Conservation (phyloP, 176 grass and related monocot genomes). For the Zea luxurians region DNA sequence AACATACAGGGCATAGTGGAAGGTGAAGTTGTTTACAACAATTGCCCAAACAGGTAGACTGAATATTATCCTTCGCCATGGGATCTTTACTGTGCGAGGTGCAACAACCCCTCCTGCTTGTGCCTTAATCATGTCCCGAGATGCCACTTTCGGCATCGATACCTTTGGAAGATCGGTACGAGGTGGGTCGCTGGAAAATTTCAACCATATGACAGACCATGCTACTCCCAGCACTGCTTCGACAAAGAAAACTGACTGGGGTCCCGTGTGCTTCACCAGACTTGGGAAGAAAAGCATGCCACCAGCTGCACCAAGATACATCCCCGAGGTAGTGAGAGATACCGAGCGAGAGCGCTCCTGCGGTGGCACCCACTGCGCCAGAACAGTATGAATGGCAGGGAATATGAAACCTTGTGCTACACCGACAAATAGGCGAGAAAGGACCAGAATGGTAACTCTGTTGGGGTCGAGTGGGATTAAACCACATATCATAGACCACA, state of each 20-base stretch:
- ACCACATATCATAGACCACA: slow-evolving; percentile 78
- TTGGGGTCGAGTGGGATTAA: slow-evolving; percentile 68
- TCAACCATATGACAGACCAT: slow-evolving; percentile 78
- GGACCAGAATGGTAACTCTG: slow-evolving; percentile 41
- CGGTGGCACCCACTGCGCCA: slow-evolving; percentile 81
- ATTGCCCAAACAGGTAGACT: slow-evolving; percentile 80
- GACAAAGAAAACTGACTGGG: slow-evolving; percentile 62
- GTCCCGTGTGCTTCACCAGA: slow-evolving; percentile 64
- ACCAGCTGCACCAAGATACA: slow-evolving; percentile 82
- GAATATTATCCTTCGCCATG: slow-evolving; percentile 75
- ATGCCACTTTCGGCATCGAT: slow-evolving; percentile 44
- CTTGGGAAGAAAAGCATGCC: slow-evolving; percentile 71
- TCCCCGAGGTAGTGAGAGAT: slow-evolving; percentile 78
- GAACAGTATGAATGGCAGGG: slow-evolving; percentile 79
- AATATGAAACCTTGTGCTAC: slow-evolving; percentile 84
- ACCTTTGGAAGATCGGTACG: slow-evolving; percentile 54
- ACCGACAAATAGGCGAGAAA: slow-evolving; percentile 73
- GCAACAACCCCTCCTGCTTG: slow-evolving; percentile 39
- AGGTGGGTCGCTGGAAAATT: slow-evolving; percentile 64
- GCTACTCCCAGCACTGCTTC: slow-evolving; percentile 64
- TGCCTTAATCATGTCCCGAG: slow-evolving; percentile 56
- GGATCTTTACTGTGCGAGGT: slow-evolving; percentile 50
- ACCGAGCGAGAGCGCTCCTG: slow-evolving; percentile 80
- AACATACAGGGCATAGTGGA: slow-evolving; percentile 86
- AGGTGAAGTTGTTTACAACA: slow-evolving; percentile 81